Evolutionary conservation across 164 flowering plant species (phyloP), one percentile per base, ranked within the genome.

Genomic region (Sextonia rubra): DNA sequence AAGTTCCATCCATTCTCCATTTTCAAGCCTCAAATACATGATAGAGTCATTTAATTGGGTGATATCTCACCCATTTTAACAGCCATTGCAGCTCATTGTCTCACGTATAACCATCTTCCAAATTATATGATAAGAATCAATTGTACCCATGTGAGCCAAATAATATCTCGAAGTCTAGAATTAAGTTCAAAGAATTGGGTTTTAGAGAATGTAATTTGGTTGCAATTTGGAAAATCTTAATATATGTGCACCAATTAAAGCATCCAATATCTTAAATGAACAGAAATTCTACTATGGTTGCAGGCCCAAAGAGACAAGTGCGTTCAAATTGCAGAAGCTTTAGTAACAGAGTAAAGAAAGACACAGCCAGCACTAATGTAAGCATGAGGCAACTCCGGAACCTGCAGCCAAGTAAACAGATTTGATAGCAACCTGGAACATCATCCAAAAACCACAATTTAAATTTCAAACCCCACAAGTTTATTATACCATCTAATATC

Each of bases 371-470:
- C 22, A 52, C 74, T 71, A 63, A 71, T 68, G 74, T n/a, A 71
- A 32, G 32, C 63, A 63, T 0, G 74, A 63, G 1, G 69, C 68
- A 1, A 64, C 9, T 8, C 68, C 74, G 12, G 74, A 47, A 37
- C 60, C 74, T 14, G 60, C 44, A 6, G 74, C 74, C 74, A 72
- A 63, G 30, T 72, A 64, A 9, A 72, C 47, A 15, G 47, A 63
- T 20, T 26, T 72, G 22, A 72, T 20, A 44, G 68, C 26, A 26
- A 63, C 74, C 74, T 72, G 74, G 26, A 64, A 49, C 29, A 25
- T 37, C 44, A 37, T 37, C 44, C 44, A 37, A 37, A 37, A 37
- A 7, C 11, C 44, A 8, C 44, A 8, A 5, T 37, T 37, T 9
- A 37, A 37, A 37, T 37, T 37, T 37, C 44, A 8, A 37, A 5